Evolutionary conservation across 352 stramenopile genomes (phyloP).

Genomic region (Phytophthora foliorum): DNA sequence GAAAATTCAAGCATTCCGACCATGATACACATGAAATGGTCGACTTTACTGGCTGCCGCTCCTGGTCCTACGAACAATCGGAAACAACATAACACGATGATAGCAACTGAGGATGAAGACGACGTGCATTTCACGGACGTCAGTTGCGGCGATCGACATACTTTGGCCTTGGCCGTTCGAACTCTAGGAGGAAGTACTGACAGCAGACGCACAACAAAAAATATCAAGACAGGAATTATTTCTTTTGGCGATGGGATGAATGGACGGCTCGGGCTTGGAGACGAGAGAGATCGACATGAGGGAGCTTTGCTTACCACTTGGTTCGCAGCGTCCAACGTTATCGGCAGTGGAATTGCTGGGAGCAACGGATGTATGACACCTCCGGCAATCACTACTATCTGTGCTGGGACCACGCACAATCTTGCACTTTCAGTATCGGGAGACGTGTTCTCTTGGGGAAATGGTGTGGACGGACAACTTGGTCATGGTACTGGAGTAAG

Average conservation of each 20-base stretch:
- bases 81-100: constrained; percentile 15
- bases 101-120: constrained; percentile 34
- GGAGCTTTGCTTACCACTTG: constrained; percentile 57
- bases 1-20: constrained; percentile 33
- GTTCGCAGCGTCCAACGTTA: constrained; percentile 19
- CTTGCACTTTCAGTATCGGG: constrained; percentile 56
- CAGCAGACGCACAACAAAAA: constrained; percentile 12
- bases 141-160: constrained; percentile 79
- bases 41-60: constrained; percentile 30
- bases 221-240: constrained; percentile 56
- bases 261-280: constrained; percentile 63
- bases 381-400: constrained; percentile 52
- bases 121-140: constrained; percentile 66
- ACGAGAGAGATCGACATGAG: constrained; percentile 55
- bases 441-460: constrained; percentile 77
- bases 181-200: constrained; percentile 2
- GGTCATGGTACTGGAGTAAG: constrained; percentile 56
- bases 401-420: constrained; percentile 61
- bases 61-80: constrained; percentile 4
- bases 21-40: constrained; percentile 54
- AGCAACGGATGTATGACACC: constrained; percentile 35
- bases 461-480: constrained; percentile 64
- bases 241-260: constrained; percentile 80
- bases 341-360: constrained; percentile 21
- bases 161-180: constrained; percentile 43